Percentiles rank a stretch among this genome's conserved stretches.
Evolutionary conservation across 2,329 filamentous ascomycete genomes (phyloP).

Genomic region (Cercospora sp.): DNA sequence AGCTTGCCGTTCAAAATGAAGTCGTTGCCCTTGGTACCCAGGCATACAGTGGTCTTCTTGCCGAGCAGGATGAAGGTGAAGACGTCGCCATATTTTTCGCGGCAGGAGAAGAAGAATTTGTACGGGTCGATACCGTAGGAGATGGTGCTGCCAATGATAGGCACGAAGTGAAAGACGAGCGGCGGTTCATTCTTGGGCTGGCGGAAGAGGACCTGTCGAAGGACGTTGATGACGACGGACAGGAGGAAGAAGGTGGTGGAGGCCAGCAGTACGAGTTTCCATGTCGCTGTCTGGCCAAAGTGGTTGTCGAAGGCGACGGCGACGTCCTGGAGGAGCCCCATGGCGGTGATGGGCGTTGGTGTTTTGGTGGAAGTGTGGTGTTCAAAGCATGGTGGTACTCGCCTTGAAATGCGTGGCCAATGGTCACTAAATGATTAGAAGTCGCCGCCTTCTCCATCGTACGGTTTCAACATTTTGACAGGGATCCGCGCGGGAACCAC

Average conservation of each 20-base stretch:
- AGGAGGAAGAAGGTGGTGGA: slow-evolving; percentile 53
- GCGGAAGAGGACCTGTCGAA: slow-evolving; percentile 68
- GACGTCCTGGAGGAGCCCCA: slow-evolving; percentile 35
- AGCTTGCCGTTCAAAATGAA: slow-evolving; percentile 90
- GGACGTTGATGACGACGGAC: slow-evolving; percentile 73
- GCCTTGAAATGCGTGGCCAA: background rate
- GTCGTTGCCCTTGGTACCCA: slow-evolving; percentile 81
- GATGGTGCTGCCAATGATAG: slow-evolving; percentile 83
- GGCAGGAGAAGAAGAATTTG: slow-evolving; percentile 73
- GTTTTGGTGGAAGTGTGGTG: background rate
- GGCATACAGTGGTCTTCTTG: slow-evolving; percentile 82
- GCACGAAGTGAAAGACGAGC: slow-evolving; percentile 64
- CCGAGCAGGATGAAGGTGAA: slow-evolving; percentile 88
- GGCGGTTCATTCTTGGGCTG: slow-evolving; percentile 66
- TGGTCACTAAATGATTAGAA: background rate
- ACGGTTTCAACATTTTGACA: slow-evolving; percentile 5
- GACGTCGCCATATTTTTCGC: slow-evolving; percentile 82
- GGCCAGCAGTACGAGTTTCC: slow-evolving; percentile 48
- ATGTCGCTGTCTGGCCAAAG: slow-evolving; percentile 35
- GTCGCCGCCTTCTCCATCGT: slow-evolving; percentile 2
- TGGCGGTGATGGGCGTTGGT: slow-evolving; percentile 12
- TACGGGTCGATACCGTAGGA: slow-evolving; percentile 95
- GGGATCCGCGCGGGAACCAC: slow-evolving; percentile 8
- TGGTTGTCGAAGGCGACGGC: slow-evolving; percentile 23
- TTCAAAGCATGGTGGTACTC: background rate